Base-by-base conservation (phyloP, 345 rosid genomes). In the Bruguiera parviflora region DNA sequence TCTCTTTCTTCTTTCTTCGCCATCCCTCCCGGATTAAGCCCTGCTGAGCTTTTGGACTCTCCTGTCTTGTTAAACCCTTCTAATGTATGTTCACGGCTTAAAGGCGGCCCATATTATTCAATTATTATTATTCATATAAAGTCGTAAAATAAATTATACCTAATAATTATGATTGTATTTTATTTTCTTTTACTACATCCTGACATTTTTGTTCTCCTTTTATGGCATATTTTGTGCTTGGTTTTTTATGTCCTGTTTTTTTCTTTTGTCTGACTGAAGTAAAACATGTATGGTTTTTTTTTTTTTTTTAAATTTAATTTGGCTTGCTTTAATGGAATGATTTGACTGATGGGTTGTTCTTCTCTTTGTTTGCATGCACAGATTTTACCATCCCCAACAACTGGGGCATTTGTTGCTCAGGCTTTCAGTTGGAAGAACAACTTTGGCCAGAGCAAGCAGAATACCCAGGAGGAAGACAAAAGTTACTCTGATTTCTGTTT, bases 351-450 rank as follows among this genome's bases (percentile, higher is more conserved):
- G 63, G 62, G 22, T 27, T 58, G 49, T 31, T 35, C 39, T 52
- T 24, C 6, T 29, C 29, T 24, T 53, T 65, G 19, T 51, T 64
- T 33, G 61, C 58, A n/a, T 73, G 25, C 71, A 43, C 86, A 95
- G 98, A 75, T 86, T 79, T 46, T 93, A 65, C 91, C 98, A 51
- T 93, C 98, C 33, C 97, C 98, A 6, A 93, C 97, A 4, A 93
- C 98, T 11, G 96, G 98, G 53, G 39, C 96, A 5, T 82, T 86
- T 61, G 93, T 92, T 16, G 53, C 77, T 27, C 84, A 81, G 18
- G 74, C 75, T 78, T 75, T 80, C 56, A 83, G 83, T 64, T 86
- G 89, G 90, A 86, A 76, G 64, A 75, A 21, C 43, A 72, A 75
- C 39, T 62, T 76, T 51, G 65, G 64, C 11, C 25, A 58, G 27